phyloP scores from a whole-genome alignment of 108 stramenopile genomes.

The Cyclotella atomus region DNA sequence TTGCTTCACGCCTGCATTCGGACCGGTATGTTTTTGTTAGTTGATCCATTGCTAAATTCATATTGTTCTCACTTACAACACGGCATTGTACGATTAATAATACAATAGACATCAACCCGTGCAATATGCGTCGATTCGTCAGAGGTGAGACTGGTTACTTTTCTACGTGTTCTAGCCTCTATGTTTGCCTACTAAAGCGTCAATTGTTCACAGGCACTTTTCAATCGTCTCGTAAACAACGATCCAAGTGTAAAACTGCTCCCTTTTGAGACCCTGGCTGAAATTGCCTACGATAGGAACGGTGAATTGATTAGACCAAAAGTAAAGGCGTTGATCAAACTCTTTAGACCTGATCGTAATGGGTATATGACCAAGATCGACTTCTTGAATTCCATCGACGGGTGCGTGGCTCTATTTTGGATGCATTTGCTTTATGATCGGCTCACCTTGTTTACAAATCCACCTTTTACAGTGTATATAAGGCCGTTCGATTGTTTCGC shows the following conservation, averaged over 20 bases:
- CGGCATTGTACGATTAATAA: conserved; percentile 12
- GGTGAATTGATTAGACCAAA: conserved; percentile 49
- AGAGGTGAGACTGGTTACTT: too few species aligned
- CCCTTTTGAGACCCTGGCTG: conserved; percentile 59
- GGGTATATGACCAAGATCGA: conserved; percentile 63
- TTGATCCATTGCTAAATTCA: too few species aligned
- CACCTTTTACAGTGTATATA: conserved; percentile 76
- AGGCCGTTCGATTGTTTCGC: conserved; percentile 58
- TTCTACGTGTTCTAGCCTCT: too few species aligned
- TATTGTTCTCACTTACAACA: too few species aligned
- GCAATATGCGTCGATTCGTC: conserved; percentile 65
- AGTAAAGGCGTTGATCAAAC: conserved; percentile 54
- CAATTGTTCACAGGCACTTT: too few species aligned
- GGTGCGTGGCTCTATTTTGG: too few species aligned
- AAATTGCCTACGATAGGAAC: conserved; percentile 37
- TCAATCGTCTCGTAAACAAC: conserved; percentile 34
- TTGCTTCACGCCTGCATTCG: conserved; percentile 71
- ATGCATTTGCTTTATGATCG: too few species aligned
- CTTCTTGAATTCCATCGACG: conserved; percentile 72
- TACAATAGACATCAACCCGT: conserved; percentile 45
- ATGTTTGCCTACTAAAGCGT: too few species aligned
- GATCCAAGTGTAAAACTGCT: neutral
- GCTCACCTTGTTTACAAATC: too few species aligned
- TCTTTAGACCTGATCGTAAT: conserved; percentile 69
- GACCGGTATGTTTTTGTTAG: conserved; percentile 35